Evolutionary conservation across 2,329 filamentous ascomycete species (phyloP).

Genomic region (Sporothrix mexicana): DNA sequence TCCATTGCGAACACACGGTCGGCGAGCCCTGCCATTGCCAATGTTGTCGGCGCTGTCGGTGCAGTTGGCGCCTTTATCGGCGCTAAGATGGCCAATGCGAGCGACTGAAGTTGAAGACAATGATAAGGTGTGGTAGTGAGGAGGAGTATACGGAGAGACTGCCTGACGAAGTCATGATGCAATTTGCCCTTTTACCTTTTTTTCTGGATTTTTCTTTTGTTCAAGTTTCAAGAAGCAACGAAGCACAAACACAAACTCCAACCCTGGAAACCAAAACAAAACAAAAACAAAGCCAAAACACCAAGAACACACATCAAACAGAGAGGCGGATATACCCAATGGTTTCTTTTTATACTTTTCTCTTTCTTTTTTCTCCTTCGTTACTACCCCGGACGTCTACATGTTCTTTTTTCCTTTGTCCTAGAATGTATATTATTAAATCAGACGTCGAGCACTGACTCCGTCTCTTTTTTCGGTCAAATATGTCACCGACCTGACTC

Average conservation of each 20-base stretch:
- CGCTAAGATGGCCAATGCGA: constrained; percentile 18
- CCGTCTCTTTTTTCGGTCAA: neutral
- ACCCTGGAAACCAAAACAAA: neutral
- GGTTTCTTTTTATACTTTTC: neutral
- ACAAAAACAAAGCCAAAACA: constrained; percentile 8
- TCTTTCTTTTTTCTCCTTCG: neutral
- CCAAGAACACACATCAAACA: neutral
- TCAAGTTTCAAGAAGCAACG: constrained; percentile 1
- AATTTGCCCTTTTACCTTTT: neutral
- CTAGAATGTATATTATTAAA: constrained; percentile 18
- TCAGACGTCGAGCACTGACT: constrained; percentile 14
- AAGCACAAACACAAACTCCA: neutral
- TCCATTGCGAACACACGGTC: constrained; percentile 52
- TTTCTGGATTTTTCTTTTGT: neutral
- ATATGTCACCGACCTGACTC: neutral
- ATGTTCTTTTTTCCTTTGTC: constrained; percentile 16
- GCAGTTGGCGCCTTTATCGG: constrained; percentile 30
- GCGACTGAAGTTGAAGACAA: neutral
- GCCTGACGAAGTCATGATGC: constrained; percentile 24
- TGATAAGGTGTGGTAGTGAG: neutral
- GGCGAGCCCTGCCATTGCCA: constrained; percentile 44
- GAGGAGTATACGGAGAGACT: constrained; percentile 15
- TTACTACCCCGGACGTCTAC: neutral
- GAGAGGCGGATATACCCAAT: constrained; percentile 30
- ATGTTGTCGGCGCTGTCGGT: constrained; percentile 27